A percentile compares a stretch with the other conserved stretches of the same genome.
These are phyloP conservation scores for Garcia nutans DNA, from an alignment of 345 rosid species.

Conservation along the genomic window DNA sequence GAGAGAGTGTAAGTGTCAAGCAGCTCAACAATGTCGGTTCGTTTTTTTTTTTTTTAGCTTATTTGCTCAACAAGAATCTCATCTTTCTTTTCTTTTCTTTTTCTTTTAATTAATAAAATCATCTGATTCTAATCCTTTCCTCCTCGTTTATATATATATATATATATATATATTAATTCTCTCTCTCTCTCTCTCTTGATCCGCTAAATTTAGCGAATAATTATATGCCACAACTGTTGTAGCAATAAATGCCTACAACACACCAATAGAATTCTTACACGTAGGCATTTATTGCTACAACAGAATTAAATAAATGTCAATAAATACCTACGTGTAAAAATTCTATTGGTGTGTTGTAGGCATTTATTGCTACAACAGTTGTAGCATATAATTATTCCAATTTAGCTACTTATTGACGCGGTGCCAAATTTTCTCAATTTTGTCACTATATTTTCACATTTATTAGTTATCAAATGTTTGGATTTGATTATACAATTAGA, in stretches of 20 bases:
- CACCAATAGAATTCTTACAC: no score
- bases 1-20: not conserved
- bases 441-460: not conserved
- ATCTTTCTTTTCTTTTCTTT: not conserved
- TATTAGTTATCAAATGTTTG: not conserved
- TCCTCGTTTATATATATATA: not conserved
- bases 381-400: no score
- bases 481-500: not conserved
- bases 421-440: conserved; percentile 3
- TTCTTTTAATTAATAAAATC: not conserved
- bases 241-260: no score
- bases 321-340: no score
- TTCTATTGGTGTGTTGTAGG: no score
- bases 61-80: conserved; percentile 16
- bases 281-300: no score
- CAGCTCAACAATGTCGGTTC: conserved; percentile 39
- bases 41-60: conserved; percentile 20
- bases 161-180: not conserved
- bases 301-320: no score
- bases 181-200: conserved; percentile 8
- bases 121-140: conserved; percentile 14
- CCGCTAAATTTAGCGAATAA: conserved; percentile 22
- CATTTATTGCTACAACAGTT: no score
- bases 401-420: conserved; percentile 21
- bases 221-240: no score